phyloP scores from a whole-genome alignment of 2,329 filamentous ascomycete species.

The Akanthomyces muscarius region DNA sequence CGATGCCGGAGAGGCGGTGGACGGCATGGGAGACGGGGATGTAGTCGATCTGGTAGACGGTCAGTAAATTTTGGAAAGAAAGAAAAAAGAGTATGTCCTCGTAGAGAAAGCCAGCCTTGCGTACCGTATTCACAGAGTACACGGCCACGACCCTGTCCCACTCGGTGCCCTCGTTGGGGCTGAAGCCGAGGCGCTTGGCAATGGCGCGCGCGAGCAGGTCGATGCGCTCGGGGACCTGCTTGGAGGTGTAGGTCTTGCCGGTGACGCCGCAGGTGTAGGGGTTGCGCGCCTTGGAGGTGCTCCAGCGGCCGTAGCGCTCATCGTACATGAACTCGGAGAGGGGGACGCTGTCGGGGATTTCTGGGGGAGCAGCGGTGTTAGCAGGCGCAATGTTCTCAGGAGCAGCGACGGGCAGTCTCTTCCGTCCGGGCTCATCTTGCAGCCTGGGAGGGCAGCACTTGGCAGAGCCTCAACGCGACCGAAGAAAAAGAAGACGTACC shows the following conservation, averaged over 20 bases:
- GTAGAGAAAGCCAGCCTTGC: too few relatives aligned
- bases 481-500: conserved; percentile 30
- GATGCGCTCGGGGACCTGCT: conserved; percentile 61
- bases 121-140: conserved; percentile 75
- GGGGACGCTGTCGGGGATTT: conserved; percentile 69
- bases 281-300: conserved; percentile 59
- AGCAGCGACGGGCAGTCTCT: too few relatives aligned
- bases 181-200: conserved; percentile 66
- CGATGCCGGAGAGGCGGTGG: conserved; percentile 69
- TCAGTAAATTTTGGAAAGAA: background rate
- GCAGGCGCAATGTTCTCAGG: background rate
- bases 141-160: conserved; percentile 78
- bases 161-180: conserved; percentile 65
- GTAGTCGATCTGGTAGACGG: conserved; percentile 60
- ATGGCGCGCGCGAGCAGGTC: conserved; percentile 65
- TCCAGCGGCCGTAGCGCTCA: conserved; percentile 63
- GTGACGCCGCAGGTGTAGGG: conserved; percentile 76
- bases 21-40: conserved; percentile 69
- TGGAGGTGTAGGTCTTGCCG: conserved; percentile 60
- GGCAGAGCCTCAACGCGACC: background rate
- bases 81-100: too few relatives aligned
- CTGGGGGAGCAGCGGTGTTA: conserved; percentile 25
- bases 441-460: too few relatives aligned
- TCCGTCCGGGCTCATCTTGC: too few relatives aligned
- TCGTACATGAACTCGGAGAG: conserved; percentile 73